phyloP scores from a whole-genome alignment of 768 basidiomycete genomes.

The Naganishia onofrii region DNA sequence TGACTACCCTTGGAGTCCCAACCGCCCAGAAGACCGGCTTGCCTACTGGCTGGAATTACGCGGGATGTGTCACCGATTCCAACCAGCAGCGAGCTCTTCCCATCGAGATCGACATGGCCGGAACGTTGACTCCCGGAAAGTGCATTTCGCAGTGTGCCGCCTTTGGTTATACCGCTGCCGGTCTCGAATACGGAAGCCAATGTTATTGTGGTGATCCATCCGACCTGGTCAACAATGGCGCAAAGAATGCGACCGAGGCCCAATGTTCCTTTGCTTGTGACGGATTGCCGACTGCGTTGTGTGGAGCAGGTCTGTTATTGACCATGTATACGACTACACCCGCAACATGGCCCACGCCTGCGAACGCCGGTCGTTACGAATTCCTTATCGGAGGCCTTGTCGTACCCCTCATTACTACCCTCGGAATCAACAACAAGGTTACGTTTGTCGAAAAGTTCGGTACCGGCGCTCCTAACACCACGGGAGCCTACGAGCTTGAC shows the following conservation, averaged over 20 bases:
- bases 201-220: constrained; percentile 4
- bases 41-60: constrained; percentile 65
- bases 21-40: constrained; percentile 60
- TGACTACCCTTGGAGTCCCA: constrained; percentile 59
- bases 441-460: constrained; percentile 73
- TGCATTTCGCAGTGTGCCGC: constrained; percentile 69
- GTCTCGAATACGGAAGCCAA: constrained; percentile 62
- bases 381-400: constrained; percentile 62
- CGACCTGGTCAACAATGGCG: constrained; percentile 53
- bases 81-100: constrained; percentile 56
- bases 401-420: constrained; percentile 69
- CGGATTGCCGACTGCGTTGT: constrained; percentile 57
- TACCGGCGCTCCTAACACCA: constrained; percentile 65
- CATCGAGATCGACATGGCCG: background rate
- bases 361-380: constrained; percentile 65
- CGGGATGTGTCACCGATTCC: constrained; percentile 59
- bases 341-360: constrained; percentile 66
- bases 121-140: constrained; percentile 56
- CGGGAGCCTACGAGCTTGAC: constrained; percentile 77
- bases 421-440: constrained; percentile 78
- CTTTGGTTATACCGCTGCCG: constrained; percentile 70
- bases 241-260: background rate
- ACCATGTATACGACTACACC: constrained; percentile 54
- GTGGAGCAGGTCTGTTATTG: constrained; percentile 49
- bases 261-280: constrained; percentile 61